A percentile compares a stretch with the other conserved stretches of the same genome.
phyloP scores from a whole-genome alignment of 495 filamentous ascomycete species.

The Hypomontagnella submonticulosa region DNA sequence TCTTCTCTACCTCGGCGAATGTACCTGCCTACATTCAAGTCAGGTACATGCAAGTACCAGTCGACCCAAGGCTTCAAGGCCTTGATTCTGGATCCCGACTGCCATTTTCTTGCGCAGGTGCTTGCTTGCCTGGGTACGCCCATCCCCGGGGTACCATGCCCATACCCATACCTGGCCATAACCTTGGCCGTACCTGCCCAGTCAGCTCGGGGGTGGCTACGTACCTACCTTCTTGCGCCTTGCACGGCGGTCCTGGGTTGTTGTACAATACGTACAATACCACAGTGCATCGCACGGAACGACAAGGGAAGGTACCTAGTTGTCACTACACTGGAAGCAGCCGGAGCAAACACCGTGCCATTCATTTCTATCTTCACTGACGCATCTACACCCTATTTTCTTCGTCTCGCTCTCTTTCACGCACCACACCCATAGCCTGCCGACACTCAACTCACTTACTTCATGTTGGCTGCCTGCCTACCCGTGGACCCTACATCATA shows the following conservation, averaged over 20 bases:
- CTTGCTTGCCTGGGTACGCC: background rate
- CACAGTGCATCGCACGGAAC: conserved; percentile 44
- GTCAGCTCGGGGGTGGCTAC: conserved; percentile 11
- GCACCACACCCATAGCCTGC: conserved; percentile 17
- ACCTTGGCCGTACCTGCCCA: conserved; percentile 18
- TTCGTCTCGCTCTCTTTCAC: conserved; percentile 15
- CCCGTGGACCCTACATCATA: conserved; percentile 20
- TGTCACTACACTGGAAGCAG: conserved; percentile 33
- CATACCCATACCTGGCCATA: background rate
- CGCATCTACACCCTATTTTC: conserved; percentile 22
- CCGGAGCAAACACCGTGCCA: conserved; percentile 46
- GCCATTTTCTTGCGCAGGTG: conserved; percentile 4
- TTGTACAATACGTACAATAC: conserved; percentile 19
- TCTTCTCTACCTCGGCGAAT: conserved; percentile 10
- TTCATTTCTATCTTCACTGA: conserved; percentile 41
- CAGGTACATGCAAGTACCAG: conserved; percentile 17
- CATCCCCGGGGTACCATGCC: too few species aligned
- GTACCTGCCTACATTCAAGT: background rate
- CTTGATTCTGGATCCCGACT: conserved; percentile 32
- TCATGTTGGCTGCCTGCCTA: conserved; percentile 11
- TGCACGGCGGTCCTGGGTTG: too few species aligned
- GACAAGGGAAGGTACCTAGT: conserved; percentile 32
- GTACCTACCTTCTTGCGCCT: too few species aligned
- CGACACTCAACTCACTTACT: background rate
- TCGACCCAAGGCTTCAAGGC: too few species aligned